These are phyloP conservation scores for Leccinum pallidistipes DNA, from an alignment of 1,284 basidiomycete genomes.

Conservation along the genomic window DNA sequence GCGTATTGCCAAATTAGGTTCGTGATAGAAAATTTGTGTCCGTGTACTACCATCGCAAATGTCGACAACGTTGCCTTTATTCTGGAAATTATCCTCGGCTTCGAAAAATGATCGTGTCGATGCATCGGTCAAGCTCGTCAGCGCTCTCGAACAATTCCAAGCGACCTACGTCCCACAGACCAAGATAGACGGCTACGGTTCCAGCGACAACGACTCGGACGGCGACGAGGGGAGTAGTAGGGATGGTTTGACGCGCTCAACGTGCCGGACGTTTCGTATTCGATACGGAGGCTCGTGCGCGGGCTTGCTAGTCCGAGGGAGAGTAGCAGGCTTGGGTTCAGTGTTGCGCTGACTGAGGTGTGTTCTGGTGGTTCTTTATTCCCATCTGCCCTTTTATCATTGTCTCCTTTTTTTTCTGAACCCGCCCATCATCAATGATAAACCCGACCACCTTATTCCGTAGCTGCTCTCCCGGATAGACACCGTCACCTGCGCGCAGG, in stretches of 20 bases:
- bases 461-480: conserved; percentile 82
- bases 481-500: conserved; percentile 76
- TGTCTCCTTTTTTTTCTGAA: background rate
- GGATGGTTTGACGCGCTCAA: conserved; percentile 63
- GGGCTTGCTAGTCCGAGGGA: conserved; percentile 92
- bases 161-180: conserved; percentile 51
- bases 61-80: conserved; percentile 83
- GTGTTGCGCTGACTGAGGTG: conserved; percentile 94
- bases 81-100: conserved; percentile 91
- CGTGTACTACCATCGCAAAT: background rate
- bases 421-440: background rate
- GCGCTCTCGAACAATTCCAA: conserved; percentile 83
- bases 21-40: conserved; percentile 16
- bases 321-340: conserved; percentile 91
- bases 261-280: conserved; percentile 88
- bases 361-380: conserved; percentile 21
- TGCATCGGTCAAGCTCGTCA: conserved; percentile 84
- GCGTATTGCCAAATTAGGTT: conserved; percentile 21
- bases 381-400: background rate
- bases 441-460: background rate
- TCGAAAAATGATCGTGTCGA: conserved; percentile 79
- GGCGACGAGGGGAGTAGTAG: conserved; percentile 37
- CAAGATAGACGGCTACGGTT: conserved; percentile 40
- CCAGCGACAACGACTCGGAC: background rate
- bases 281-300: conserved; percentile 79